Conservation (phyloP, 2,329 filamentous ascomycete species). For the Aspergillus versicolor region DNA sequence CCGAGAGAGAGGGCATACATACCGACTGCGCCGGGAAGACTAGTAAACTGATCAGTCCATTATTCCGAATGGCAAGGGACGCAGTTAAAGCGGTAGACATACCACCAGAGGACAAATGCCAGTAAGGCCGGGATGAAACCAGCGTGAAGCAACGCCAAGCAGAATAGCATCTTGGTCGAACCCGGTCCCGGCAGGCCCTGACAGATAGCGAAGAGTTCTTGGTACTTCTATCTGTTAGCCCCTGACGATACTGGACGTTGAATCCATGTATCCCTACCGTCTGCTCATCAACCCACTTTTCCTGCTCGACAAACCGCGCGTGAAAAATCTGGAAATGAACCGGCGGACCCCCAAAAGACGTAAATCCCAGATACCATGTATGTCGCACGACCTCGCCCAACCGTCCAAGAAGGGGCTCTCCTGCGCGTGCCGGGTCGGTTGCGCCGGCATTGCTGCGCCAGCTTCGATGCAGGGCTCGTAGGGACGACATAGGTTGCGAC, state of each 20-base stretch:
- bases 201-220: constrained; percentile 68
- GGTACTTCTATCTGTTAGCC: constrained; percentile 52
- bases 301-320: constrained; percentile 58
- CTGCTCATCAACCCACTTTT: constrained; percentile 67
- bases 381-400: constrained; percentile 36
- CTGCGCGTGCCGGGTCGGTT: background rate
- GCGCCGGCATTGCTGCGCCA: background rate
- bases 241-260: background rate
- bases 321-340: constrained; percentile 70
- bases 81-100: constrained; percentile 3
- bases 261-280: constrained; percentile 43
- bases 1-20: constrained; percentile 53
- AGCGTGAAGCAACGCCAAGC: constrained; percentile 64
- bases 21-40: constrained; percentile 67
- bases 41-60: constrained; percentile 21
- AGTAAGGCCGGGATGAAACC: constrained; percentile 59
- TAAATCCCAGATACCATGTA: constrained; percentile 64
- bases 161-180: constrained; percentile 71
- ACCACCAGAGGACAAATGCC: constrained; percentile 60
- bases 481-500: background rate
- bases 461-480: background rate
- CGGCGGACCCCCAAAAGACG: constrained; percentile 64
- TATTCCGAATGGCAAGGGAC: too few relatives aligned
- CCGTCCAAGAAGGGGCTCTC: constrained; percentile 19
- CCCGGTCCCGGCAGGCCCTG: constrained; percentile 67